Evolutionary conservation across 2,329 filamentous ascomycete genomes (phyloP), one percentile per base, ranked within the genome.

Genomic region (Sporothrix dimorphospora): DNA sequence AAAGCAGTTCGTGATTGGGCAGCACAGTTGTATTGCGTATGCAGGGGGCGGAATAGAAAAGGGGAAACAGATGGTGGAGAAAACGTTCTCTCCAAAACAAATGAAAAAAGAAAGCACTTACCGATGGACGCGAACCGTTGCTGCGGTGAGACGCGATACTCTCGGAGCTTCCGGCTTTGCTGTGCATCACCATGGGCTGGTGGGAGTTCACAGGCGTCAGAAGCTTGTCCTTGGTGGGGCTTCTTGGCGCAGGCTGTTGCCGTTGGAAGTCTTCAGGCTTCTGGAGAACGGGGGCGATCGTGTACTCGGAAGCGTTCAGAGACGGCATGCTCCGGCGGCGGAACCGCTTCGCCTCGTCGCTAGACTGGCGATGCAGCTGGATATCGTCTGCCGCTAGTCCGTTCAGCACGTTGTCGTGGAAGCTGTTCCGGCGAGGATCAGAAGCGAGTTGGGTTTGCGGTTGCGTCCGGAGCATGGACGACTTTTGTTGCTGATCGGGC

Each of bases 301-400:
- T 79, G 76, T 82, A 82, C 73, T 84, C 82, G 76, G 82, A 76
- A 77, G 82, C 81, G 80, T 88, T 85, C 73, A 87, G 81, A 21
- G 89, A 91, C 75, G 93, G 93, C 83, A 97, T 88, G 81, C 94
- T 98, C 76, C 94, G 90, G 78, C 94, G 89, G 77, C 94, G 88
- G 81, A 94, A 92, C 78, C 93, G 88, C 81, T 92, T 94, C 11
- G 90, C 88, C 47, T 91, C 86, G 38, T 95, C 93, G 21, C 88
- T 81, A n/a, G 82, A 80, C 71, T 85, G 84, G 72, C 85, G 89
- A 77, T 86, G 84, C 73, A 93, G 78, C 71, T 90, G 87, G 79
- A 90, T 88, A 76, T 96, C 93, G 80, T 97, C 93, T 65, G 87
- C 86, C 76, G 85, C 81, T 8, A 80, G 77, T 3, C 89, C 91